Evolutionary conservation across 371 early-diverging fungal species (phyloP).

Genomic region (Entomophthora muscae): DNA sequence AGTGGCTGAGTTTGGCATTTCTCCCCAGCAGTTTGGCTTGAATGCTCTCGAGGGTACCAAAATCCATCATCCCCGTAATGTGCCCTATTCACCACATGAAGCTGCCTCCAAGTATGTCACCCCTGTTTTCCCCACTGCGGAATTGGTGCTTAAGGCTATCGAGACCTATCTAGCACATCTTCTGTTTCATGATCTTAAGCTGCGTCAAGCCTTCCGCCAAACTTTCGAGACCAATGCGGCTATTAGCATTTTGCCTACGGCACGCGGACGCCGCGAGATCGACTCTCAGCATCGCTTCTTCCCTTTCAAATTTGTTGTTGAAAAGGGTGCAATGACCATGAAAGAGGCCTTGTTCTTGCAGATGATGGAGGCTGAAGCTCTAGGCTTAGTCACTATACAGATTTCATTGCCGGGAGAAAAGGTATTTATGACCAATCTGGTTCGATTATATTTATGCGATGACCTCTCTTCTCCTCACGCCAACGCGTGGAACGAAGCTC

Average conservation of each 20-base stretch:
- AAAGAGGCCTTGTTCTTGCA: slow-evolving; percentile 53
- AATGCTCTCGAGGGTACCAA: slow-evolving; percentile 33
- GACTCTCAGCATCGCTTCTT: slow-evolving; percentile 61
- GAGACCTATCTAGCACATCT: slow-evolving; percentile 33
- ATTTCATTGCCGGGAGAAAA: slow-evolving; percentile 43
- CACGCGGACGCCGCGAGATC: slow-evolving; percentile 54
- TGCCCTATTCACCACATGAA: slow-evolving; percentile 26
- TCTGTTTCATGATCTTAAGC: slow-evolving; percentile 62
- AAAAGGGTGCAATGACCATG: slow-evolving; percentile 57
- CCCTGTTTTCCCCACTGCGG: slow-evolving; percentile 27
- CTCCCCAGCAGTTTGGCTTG: slow-evolving; percentile 42
- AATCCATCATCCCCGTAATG: slow-evolving; percentile 35
- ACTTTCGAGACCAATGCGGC: slow-evolving; percentile 48
- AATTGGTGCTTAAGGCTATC: slow-evolving; percentile 30
- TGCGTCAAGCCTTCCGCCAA: slow-evolving; percentile 61
- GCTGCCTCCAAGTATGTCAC: slow-evolving; percentile 38
- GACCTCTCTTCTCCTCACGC: slow-evolving; percentile 35
- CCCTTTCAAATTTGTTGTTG: slow-evolving; percentile 67
- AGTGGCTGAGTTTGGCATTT: slow-evolving; percentile 32
- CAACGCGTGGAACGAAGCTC: slow-evolving; percentile 60
- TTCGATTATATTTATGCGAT: slow-evolving; percentile 39
- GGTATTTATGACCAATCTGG: slow-evolving; percentile 29
- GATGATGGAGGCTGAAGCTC: slow-evolving; percentile 53
- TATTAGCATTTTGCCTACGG: slow-evolving; percentile 64
- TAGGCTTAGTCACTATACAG: slow-evolving; percentile 46